Conservation (phyloP, 2,329 filamentous ascomycete species). For the Mycosphaerella arachidis region DNA sequence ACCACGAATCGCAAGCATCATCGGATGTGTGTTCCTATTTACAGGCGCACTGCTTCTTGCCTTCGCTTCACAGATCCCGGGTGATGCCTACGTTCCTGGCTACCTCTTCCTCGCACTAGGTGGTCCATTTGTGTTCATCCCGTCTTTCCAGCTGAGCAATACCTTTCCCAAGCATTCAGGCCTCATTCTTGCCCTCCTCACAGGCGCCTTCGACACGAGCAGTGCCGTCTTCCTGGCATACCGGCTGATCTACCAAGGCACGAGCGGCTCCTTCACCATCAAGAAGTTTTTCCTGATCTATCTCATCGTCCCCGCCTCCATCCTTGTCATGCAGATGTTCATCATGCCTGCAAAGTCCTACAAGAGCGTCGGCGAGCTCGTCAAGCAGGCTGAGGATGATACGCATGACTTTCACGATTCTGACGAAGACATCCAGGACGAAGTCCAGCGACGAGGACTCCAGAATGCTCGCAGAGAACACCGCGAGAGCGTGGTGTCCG, state of each 20-base stretch:
- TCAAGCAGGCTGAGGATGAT: conserved; percentile 61
- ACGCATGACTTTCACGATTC: conserved; percentile 45
- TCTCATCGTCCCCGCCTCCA: conserved; percentile 44
- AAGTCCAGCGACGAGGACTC: conserved; percentile 52
- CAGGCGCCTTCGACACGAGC: conserved; percentile 49
- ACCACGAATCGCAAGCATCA: conserved; percentile 68
- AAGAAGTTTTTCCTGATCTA: conserved; percentile 50
- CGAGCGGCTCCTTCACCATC: conserved; percentile 39
- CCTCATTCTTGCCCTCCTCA: conserved; percentile 47
- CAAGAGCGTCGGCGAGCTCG: conserved; percentile 68
- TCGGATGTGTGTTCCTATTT: conserved; percentile 64
- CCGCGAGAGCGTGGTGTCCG: conserved; percentile 60
- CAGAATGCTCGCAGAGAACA: conserved; percentile 50
- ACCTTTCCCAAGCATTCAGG: conserved; percentile 49
- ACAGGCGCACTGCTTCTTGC: conserved; percentile 70
- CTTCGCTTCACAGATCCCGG: conserved; percentile 57
- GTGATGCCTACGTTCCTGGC: conserved; percentile 58
- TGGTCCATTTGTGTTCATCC: conserved; percentile 50
- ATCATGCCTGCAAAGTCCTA: conserved; percentile 47
- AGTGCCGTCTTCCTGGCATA: conserved; percentile 48
- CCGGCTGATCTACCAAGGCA: conserved; percentile 44
- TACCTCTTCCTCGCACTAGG: conserved; percentile 49
- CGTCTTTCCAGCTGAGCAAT: conserved; percentile 49
- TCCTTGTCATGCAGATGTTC: conserved; percentile 40
- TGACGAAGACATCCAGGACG: conserved; percentile 51